Evolutionary conservation across 1,284 basidiomycete genomes (phyloP).

Genomic region (Pterulicium gracile): DNA sequence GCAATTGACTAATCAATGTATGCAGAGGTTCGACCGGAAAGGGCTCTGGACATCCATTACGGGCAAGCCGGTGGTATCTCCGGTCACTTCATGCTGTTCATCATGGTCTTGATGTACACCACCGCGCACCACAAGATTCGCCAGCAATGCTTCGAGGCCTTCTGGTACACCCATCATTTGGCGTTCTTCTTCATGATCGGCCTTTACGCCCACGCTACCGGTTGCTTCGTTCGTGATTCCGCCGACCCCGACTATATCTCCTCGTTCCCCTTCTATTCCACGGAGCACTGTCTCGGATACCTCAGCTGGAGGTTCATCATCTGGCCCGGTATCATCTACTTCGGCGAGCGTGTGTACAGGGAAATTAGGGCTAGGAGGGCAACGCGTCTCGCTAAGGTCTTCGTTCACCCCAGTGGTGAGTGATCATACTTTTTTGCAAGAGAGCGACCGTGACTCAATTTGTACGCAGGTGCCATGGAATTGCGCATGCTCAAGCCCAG

Average conservation of each 20-base stretch:
- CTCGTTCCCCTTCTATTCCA: conserved; percentile 75
- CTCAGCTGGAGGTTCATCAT: conserved; percentile 79
- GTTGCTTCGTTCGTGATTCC: conserved; percentile 84
- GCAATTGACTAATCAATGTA: conserved; percentile 6
- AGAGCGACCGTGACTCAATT: conserved; percentile 11
- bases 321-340: conserved; percentile 81
- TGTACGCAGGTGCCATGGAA: conserved; percentile 66
- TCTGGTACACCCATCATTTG: conserved; percentile 90
- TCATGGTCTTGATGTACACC: conserved; percentile 80
- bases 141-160: conserved; percentile 80
- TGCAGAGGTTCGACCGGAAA: conserved; percentile 68
- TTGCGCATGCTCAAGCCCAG: conserved; percentile 80
- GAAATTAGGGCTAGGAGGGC: conserved; percentile 67
- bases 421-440: conserved; percentile 9
- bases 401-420: conserved; percentile 72
- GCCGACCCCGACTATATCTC: conserved; percentile 52
- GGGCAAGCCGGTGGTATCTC: conserved; percentile 78
- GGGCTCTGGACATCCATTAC: conserved; percentile 77
- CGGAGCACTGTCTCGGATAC: conserved; percentile 78
- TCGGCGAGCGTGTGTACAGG: conserved; percentile 71
- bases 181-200: conserved; percentile 89
- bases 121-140: conserved; percentile 79
- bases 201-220: conserved; percentile 81
- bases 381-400: conserved; percentile 70
- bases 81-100: conserved; percentile 83